phyloP scores from a whole-genome alignment of 2,329 filamentous ascomycete genomes.

The Monilinia fructicola region DNA sequence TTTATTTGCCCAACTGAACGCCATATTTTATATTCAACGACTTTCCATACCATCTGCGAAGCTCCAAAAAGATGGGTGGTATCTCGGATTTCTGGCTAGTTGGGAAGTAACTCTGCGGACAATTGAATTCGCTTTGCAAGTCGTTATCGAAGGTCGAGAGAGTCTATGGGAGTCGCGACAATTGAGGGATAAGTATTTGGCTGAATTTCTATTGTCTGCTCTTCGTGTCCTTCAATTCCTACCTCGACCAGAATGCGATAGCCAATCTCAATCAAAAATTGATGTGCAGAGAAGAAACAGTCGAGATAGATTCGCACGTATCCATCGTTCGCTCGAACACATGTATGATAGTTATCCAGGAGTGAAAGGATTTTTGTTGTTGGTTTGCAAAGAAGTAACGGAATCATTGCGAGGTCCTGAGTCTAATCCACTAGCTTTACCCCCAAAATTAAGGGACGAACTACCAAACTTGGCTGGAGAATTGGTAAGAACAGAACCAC shows the following conservation, averaged over 20 bases:
- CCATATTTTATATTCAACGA: slow-evolving; percentile 45
- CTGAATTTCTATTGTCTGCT: slow-evolving; percentile 43
- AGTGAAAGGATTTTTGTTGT: slow-evolving; percentile 44
- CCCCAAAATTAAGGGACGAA: slow-evolving; percentile 40
- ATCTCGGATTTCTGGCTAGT: slow-evolving; percentile 44
- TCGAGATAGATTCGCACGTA: slow-evolving; percentile 43
- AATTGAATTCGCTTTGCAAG: slow-evolving; percentile 44
- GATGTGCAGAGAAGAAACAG: slow-evolving; percentile 42
- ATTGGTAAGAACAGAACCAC: slow-evolving; percentile 42
- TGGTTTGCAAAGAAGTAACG: slow-evolving; percentile 44
- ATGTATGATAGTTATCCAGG: slow-evolving; percentile 45
- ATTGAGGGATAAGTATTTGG: slow-evolving; percentile 44
- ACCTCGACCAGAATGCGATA: slow-evolving; percentile 40
- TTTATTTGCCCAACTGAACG: slow-evolving; percentile 44
- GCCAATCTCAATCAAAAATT: slow-evolving; percentile 26
- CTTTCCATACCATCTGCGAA: slow-evolving; percentile 44
- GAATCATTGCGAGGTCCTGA: slow-evolving; percentile 41
- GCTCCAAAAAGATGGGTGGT: slow-evolving; percentile 40
- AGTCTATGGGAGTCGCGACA: slow-evolving; percentile 34
- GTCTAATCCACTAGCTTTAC: slow-evolving; percentile 41
- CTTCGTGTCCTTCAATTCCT: slow-evolving; percentile 45
- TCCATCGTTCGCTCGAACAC: slow-evolving; percentile 43
- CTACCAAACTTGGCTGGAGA: slow-evolving; percentile 43
- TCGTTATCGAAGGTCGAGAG: slow-evolving; percentile 32
- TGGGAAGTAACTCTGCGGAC: slow-evolving; percentile 45